Percentiles rank a stretch among this genome's conserved stretches.
These are phyloP conservation scores for Colletotrichum destructivum DNA, from an alignment of 2,329 filamentous ascomycete species.

Conservation along the genomic window DNA sequence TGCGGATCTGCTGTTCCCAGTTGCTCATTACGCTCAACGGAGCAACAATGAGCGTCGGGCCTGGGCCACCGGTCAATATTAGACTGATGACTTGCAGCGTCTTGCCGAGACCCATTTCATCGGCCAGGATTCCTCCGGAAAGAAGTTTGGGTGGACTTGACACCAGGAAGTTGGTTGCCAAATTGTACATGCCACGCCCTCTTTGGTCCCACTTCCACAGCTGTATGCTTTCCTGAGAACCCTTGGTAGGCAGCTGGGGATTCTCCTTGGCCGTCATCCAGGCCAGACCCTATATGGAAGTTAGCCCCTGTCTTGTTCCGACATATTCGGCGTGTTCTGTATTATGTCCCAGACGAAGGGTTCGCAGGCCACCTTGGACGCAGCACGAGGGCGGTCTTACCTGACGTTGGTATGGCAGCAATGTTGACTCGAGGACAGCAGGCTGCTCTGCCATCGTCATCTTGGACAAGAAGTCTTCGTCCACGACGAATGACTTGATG, in stretches of 20 bases:
- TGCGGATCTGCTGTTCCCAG: slow-evolving; percentile 84
- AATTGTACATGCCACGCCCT: slow-evolving; percentile 69
- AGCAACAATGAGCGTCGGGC: slow-evolving; percentile 83
- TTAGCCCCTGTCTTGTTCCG: slow-evolving; percentile 11
- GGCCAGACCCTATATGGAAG: slow-evolving; percentile 74
- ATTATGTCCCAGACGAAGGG: background rate
- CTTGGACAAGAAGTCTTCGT: slow-evolving; percentile 77
- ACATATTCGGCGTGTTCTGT: background rate
- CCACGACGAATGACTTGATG: slow-evolving; percentile 78
- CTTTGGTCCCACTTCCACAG: slow-evolving; percentile 77
- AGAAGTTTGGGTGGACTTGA: slow-evolving; percentile 73
- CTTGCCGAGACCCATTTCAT: slow-evolving; percentile 95
- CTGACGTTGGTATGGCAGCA: slow-evolving; percentile 85
- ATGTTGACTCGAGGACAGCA: slow-evolving; percentile 71
- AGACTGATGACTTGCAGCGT: slow-evolving; percentile 89
- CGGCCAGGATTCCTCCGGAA: slow-evolving; percentile 87
- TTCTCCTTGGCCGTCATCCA: slow-evolving; percentile 87
- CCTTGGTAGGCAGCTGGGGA: slow-evolving; percentile 73
- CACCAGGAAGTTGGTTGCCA: slow-evolving; percentile 80
- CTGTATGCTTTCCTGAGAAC: slow-evolving; percentile 76
- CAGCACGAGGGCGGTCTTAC: slow-evolving; percentile 47
- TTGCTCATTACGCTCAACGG: slow-evolving; percentile 92
- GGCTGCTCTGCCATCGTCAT: slow-evolving; percentile 84
- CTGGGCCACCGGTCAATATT: slow-evolving; percentile 72
- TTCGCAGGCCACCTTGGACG: background rate